Evolutionary conservation across 208 protist genomes (phyloP).

Genomic region (Angomonas deanei): DNA sequence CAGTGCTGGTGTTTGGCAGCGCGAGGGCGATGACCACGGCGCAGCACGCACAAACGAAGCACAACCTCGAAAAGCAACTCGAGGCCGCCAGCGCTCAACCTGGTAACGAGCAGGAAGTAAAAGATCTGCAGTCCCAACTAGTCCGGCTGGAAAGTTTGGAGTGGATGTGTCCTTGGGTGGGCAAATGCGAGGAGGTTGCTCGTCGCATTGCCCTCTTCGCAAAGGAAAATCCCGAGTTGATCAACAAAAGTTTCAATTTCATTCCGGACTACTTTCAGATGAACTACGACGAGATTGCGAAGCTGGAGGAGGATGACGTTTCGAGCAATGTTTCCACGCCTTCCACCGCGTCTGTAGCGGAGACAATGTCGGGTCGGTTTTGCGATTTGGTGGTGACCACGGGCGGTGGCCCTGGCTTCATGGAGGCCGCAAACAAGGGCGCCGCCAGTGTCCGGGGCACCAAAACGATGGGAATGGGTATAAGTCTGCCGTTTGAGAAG

Average conservation of each 20-base stretch:
- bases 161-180: conserved; percentile 92
- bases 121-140: conserved; percentile 29
- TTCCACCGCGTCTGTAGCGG: background rate
- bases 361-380: background rate
- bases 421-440: conserved; percentile 92
- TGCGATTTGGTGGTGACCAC: conserved; percentile 82
- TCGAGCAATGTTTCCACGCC: conserved; percentile 17
- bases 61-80: conserved; percentile 12
- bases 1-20: conserved; percentile 91
- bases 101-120: conserved; percentile 10
- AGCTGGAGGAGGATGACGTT: conserved; percentile 12
- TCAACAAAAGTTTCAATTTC: conserved; percentile 44
- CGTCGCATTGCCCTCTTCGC: conserved; percentile 61
- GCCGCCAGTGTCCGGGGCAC: conserved; percentile 57
- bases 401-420: conserved; percentile 90
- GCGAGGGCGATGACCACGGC: conserved; percentile 76
- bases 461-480: conserved; percentile 90
- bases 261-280: conserved; percentile 82
- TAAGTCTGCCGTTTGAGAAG: conserved; percentile 91
- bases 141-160: conserved; percentile 30
- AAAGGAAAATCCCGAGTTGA: conserved; percentile 29
- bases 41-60: conserved; percentile 56
- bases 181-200: conserved; percentile 61
- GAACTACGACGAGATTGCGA: conserved; percentile 11
- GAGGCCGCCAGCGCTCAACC: background rate